Evolutionary conservation across 768 basidiomycete species (phyloP).

Genomic region (Chiua virens): DNA sequence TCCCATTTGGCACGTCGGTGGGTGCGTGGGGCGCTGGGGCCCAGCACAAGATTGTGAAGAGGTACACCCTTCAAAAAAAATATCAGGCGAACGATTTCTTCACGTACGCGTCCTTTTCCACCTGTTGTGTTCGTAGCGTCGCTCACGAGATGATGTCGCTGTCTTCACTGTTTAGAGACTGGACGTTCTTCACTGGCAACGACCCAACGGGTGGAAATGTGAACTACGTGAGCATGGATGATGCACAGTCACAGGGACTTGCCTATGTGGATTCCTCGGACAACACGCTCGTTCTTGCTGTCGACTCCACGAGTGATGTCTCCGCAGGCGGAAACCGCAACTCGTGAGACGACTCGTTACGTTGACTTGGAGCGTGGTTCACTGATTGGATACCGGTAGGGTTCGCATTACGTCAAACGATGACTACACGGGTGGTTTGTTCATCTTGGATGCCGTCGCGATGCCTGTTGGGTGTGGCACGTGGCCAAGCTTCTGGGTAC

Average conservation of each 20-base stretch:
- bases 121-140: not conserved
- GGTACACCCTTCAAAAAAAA: conserved; percentile 35
- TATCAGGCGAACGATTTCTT: conserved; percentile 53
- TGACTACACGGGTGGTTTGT: conserved; percentile 58
- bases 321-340: conserved; percentile 51
- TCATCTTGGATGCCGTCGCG: conserved; percentile 66
- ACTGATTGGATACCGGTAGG: conserved; percentile 31
- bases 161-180: conserved; percentile 41
- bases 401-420: conserved; percentile 67
- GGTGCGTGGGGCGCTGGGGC: conserved; percentile 16
- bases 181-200: conserved; percentile 55
- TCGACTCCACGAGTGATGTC: conserved; percentile 54
- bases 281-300: conserved; percentile 55
- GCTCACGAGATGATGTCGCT: not conserved
- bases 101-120: conserved; percentile 40
- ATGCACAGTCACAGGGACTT: conserved; percentile 52
- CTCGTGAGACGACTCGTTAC: conserved; percentile 35
- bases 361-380: not conserved
- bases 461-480: conserved; percentile 71
- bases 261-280: conserved; percentile 54
- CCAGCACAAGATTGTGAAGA: not conserved
- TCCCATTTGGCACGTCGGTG: conserved; percentile 32
- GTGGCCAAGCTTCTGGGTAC: conserved; percentile 58
- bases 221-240: conserved; percentile 47
- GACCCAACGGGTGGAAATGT: conserved; percentile 78